phyloP scores from a whole-genome alignment of 768 basidiomycete species.

The Grammothele lineata region DNA sequence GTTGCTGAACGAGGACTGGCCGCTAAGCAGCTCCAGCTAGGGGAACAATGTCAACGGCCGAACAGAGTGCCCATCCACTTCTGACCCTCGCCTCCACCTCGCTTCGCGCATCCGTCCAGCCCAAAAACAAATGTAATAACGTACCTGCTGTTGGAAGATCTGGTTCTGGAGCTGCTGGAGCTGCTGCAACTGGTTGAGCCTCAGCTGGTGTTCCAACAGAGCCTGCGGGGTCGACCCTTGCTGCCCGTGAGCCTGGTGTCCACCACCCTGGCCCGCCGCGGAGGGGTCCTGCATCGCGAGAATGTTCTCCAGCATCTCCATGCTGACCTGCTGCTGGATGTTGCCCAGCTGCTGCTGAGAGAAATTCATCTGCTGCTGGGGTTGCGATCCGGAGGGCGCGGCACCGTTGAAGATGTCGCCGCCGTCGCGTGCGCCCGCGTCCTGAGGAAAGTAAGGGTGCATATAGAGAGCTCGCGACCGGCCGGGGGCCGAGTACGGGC shows the following conservation, averaged over 20 bases:
- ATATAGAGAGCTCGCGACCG: slow-evolving; percentile 10
- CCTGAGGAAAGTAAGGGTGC: slow-evolving; percentile 23
- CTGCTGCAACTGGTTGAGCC: slow-evolving; percentile 72
- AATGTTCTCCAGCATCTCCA: slow-evolving; percentile 48
- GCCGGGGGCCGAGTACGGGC: neutral
- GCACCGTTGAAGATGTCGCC: slow-evolving; percentile 15
- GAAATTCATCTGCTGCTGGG: slow-evolving; percentile 15
- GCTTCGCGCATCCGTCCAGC: neutral
- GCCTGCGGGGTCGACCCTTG: slow-evolving; percentile 36
- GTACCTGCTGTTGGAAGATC: slow-evolving; percentile 87
- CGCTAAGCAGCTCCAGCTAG: slow-evolving; percentile 31
- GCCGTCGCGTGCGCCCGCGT: slow-evolving; percentile 16
- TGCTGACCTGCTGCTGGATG: slow-evolving; percentile 29
- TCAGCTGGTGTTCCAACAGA: slow-evolving; percentile 73
- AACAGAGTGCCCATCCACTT: neutral
- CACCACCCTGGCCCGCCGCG: slow-evolving; percentile 10
- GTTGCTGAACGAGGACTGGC: slow-evolving; percentile 29
- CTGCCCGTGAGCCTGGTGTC: slow-evolving; percentile 23
- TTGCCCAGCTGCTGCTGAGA: slow-evolving; percentile 17
- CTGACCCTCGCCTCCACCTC: neutral
- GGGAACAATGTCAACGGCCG: slow-evolving; percentile 1
- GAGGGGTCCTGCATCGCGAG: slow-evolving; percentile 44
- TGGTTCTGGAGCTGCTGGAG: slow-evolving; percentile 77
- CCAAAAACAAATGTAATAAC: neutral
- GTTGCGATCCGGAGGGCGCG: slow-evolving; percentile 12